phyloP scores from a whole-genome alignment of 2,329 filamentous ascomycete species.

The Cladosporium sp. region DNA sequence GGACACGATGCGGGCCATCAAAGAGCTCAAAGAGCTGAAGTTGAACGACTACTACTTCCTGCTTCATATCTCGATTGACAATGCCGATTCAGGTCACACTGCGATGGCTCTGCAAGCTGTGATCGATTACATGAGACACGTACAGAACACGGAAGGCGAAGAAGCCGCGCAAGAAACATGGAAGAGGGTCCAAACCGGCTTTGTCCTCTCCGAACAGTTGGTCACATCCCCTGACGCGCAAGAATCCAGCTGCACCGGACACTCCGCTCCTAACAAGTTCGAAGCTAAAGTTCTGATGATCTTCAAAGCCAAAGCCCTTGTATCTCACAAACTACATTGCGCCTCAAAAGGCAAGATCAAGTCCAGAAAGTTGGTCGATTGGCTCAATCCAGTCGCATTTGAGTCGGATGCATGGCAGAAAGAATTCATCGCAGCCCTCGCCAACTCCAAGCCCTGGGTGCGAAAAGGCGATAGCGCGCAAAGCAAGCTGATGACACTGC shows the following conservation, averaged over 20 bases:
- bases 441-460: neutral
- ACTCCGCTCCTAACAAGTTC: neutral
- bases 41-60: conserved; percentile 53
- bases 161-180: neutral
- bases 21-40: conserved; percentile 31
- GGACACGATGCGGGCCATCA: conserved; percentile 42
- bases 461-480: neutral
- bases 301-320: neutral
- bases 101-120: conserved; percentile 49
- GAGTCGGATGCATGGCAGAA: neutral
- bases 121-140: neutral
- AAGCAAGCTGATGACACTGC: neutral
- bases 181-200: neutral
- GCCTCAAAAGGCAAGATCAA: neutral
- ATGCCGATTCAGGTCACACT: conserved; percentile 51
- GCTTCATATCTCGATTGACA: conserved; percentile 56
- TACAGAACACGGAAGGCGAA: neutral
- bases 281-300: neutral
- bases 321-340: neutral
- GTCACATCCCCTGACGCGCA: neutral
- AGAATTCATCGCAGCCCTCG: neutral
- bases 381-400: neutral
- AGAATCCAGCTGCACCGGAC: neutral
- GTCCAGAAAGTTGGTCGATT: neutral
- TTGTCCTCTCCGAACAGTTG: neutral